Evolutionary conservation across 108 stramenopile genomes (phyloP).

Genomic region (Parietichytrium sp.): DNA sequence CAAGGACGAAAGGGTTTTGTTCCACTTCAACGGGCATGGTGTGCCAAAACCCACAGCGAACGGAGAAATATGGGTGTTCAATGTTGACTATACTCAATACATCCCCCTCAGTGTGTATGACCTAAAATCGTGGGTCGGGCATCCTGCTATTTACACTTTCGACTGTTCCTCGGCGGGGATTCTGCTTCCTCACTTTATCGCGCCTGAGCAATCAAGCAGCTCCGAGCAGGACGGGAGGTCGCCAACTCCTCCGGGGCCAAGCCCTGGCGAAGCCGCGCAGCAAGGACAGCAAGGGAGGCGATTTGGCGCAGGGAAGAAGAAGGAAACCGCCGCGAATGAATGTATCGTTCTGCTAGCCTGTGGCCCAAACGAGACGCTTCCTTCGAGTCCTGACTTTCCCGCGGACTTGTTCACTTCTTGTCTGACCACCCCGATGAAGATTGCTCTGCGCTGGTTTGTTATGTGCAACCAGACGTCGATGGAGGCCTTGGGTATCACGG

Average conservation of each 20-base stretch:
- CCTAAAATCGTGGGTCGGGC: slow-evolving; percentile 80
- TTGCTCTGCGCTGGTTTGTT: slow-evolving; percentile 93
- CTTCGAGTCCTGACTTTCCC: slow-evolving; percentile 85
- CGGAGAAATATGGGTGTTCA: slow-evolving; percentile 95
- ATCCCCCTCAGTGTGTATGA: slow-evolving; percentile 87
- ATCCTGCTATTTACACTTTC: slow-evolving; percentile 72
- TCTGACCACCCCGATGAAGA: slow-evolving; percentile 92
- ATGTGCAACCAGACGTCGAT: slow-evolving; percentile 66
- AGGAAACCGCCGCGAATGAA: slow-evolving; percentile 51
- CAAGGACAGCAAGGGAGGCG: slow-evolving; percentile 33
- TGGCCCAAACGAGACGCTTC: slow-evolving; percentile 84
- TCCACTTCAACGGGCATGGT: slow-evolving; percentile 99
- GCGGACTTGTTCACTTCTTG: slow-evolving; percentile 97
- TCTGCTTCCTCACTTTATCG: slow-evolving; percentile 76
- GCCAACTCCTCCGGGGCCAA: neutral
- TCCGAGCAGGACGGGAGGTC: neutral
- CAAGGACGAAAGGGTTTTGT: slow-evolving; percentile 73
- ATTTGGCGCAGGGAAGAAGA: no score
- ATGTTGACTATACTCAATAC: slow-evolving; percentile 94
- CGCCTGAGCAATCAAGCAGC: neutral
- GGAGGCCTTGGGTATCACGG: slow-evolving; percentile 60
- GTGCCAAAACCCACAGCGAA: slow-evolving; percentile 89
- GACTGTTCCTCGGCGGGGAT: slow-evolving; percentile 84
- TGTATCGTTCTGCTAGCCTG: slow-evolving; percentile 94
- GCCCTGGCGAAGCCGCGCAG: neutral